Conservation (phyloP, 2,329 filamentous ascomycete genomes). For the Amphichorda felina region DNA sequence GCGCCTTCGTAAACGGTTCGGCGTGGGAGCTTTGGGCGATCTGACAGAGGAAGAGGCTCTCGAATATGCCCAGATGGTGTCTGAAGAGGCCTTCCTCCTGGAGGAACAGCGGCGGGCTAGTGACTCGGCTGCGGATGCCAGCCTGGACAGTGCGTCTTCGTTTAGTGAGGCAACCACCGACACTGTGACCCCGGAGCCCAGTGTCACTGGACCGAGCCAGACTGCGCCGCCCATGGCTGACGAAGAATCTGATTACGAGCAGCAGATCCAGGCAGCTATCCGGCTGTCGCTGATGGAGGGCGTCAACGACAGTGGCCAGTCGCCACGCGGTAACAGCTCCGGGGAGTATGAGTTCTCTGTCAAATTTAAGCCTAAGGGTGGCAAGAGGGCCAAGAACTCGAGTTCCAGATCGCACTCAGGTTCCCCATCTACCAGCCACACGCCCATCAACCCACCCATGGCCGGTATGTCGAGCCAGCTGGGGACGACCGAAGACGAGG, state of each 20-base stretch:
- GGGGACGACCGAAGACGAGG: constrained; percentile 29
- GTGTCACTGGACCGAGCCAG: constrained; percentile 28
- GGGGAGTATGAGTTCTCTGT: constrained; percentile 40
- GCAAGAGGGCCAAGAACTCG: constrained; percentile 26
- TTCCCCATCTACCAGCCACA: constrained; percentile 23
- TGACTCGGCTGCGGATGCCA: constrained; percentile 35
- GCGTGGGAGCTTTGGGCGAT: constrained; percentile 57
- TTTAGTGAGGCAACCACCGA: constrained; percentile 28
- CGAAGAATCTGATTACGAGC: constrained; percentile 43
- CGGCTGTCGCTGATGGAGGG: constrained; percentile 48
- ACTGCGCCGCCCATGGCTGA: constrained; percentile 13
- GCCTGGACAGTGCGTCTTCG: constrained; percentile 29
- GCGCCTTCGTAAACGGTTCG: constrained; percentile 68
- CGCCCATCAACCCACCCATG: constrained; percentile 16
- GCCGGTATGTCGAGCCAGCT: constrained; percentile 4
- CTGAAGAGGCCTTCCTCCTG: constrained; percentile 44
- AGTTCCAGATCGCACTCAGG: constrained; percentile 15
- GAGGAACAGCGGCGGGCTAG: constrained; percentile 41
- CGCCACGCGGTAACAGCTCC: constrained; percentile 30
- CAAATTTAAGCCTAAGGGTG: constrained; percentile 30
- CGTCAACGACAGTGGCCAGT: constrained; percentile 32
- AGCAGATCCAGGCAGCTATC: constrained; percentile 50
- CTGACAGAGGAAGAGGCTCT: constrained; percentile 55
- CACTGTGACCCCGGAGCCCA: constrained; percentile 44
- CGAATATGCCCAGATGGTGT: constrained; percentile 54